These are phyloP conservation scores for Cyclostephanos invisitatus DNA, from an alignment of 108 stramenopile genomes.

Conservation along the genomic window DNA sequence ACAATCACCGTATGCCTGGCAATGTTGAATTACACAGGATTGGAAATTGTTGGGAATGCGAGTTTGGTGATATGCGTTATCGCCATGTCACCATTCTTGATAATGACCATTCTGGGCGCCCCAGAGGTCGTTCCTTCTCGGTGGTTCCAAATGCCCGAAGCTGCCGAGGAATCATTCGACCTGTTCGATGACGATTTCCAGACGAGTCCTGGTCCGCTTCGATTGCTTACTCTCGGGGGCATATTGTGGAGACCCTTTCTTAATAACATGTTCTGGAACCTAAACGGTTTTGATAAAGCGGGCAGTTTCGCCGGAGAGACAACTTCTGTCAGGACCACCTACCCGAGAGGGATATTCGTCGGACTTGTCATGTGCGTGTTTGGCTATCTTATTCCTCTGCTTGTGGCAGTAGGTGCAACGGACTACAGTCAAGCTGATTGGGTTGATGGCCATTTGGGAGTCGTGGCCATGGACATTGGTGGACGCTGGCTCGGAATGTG, in stretches of 20 bases:
- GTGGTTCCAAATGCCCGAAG: slow-evolving; percentile 82
- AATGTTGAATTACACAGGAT: slow-evolving; percentile 84
- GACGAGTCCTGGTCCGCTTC: slow-evolving; percentile 44
- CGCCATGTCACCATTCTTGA: slow-evolving; percentile 90
- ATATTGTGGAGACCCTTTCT: slow-evolving; percentile 88
- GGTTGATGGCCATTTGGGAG: slow-evolving; percentile 89
- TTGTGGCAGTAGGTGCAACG: slow-evolving; percentile 73
- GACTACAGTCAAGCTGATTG: slow-evolving; percentile 63
- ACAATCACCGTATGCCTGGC: slow-evolving; percentile 66
- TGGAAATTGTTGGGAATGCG: slow-evolving; percentile 85
- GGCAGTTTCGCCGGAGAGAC: slow-evolving; percentile 90
- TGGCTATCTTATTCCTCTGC: slow-evolving; percentile 79
- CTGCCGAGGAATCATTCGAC: slow-evolving; percentile 7
- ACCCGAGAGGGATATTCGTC: slow-evolving; percentile 79
- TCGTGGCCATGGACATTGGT: slow-evolving; percentile 73
- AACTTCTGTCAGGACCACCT: slow-evolving; percentile 70
- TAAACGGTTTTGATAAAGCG: slow-evolving; percentile 89
- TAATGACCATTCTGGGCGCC: slow-evolving; percentile 75
- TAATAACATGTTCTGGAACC: slow-evolving; percentile 96
- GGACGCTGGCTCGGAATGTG: slow-evolving; percentile 93
- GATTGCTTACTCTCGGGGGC: slow-evolving; percentile 55
- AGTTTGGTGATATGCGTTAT: slow-evolving; percentile 81
- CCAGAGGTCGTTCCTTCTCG: slow-evolving; percentile 71
- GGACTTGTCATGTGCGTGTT: slow-evolving; percentile 69
- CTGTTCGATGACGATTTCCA: slow-evolving; percentile 56